These are phyloP conservation scores for Turritis glabra DNA, from an alignment of 345 rosid genomes.

Conservation along the genomic window DNA sequence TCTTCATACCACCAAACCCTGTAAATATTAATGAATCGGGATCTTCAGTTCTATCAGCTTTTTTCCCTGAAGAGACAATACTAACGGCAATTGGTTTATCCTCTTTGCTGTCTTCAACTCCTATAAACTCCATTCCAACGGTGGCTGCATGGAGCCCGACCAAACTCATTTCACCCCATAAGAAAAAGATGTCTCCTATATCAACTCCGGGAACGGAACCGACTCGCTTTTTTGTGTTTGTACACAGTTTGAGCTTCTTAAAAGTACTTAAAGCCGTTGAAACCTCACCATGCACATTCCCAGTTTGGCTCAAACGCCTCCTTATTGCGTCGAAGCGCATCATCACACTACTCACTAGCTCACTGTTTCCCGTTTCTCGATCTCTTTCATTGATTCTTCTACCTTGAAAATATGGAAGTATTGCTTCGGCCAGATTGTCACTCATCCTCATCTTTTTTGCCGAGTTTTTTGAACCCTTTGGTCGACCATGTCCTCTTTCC, in stretches of 20 bases:
- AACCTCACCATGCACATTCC: slow-evolving; percentile 36
- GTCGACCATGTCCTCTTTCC: not conserved
- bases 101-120: slow-evolving; percentile 4
- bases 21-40: slow-evolving; percentile 47
- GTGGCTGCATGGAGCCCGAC: slow-evolving; percentile 58
- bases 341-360: slow-evolving; percentile 39
- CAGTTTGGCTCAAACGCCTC: slow-evolving; percentile 48
- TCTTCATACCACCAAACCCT: slow-evolving; percentile 75
- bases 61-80: slow-evolving; percentile 65
- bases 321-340: slow-evolving; percentile 44
- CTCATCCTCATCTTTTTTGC: no score
- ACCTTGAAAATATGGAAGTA: slow-evolving; percentile 14
- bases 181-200: slow-evolving; percentile 63
- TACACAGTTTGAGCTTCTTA: slow-evolving; percentile 47
- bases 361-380: slow-evolving; percentile 48
- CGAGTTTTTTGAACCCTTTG: no score
- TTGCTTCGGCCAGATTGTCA: not conserved
- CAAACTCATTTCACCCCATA: slow-evolving; percentile 59
- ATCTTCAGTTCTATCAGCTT: slow-evolving; percentile 54
- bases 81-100: slow-evolving; percentile 44
- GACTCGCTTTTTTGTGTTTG: slow-evolving; percentile 53
- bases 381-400: slow-evolving; percentile 14
- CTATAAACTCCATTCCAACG: slow-evolving; percentile 61
- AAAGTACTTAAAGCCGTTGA: slow-evolving; percentile 35
- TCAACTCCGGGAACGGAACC: slow-evolving; percentile 60